Evolutionary conservation across 2,329 filamentous ascomycete species (phyloP), one percentile per base, ranked within the genome.

Genomic region (Macrophomina phaseolina): DNA sequence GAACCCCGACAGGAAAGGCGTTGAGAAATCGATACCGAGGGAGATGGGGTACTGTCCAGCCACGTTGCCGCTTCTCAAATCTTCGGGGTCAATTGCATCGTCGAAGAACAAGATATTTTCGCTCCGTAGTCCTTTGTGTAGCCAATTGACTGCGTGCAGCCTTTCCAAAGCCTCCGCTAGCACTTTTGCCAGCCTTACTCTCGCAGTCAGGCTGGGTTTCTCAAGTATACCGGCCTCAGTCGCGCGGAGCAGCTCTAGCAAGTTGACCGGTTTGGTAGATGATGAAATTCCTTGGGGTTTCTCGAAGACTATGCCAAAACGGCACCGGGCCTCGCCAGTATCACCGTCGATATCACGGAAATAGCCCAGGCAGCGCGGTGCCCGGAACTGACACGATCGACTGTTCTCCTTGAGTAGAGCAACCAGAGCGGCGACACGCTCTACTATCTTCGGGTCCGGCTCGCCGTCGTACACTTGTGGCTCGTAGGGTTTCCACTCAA

Each of bases 111-210:
- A 72, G 36, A 87, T 79, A 70, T 85, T 87, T 65, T 84, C 77
- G 67, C 81, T 83, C 12, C 85, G 82, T 5, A 87, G 77, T n/a
- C 84, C 84, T 70, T 88, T 87, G 77, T 87, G 85, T 5, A 87
- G 78, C 85, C 85, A 87, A 68, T 85, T 82, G 1, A 86, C 84
- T 2, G 83, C 80, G 70, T 87, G 85, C 0, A 87, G 78, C 65
- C 86, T 85, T 55, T 87, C 75, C 3, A 88, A 73, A 18, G 82
- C 86, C 70, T 84, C 83, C 66, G 83, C 79, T 36, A 88, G 77
- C 32, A 82, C 81, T 55, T 81, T 80, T 52, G 86, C 85, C 18
- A 89, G 80, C 34, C 72, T 75, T 64, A 87, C 78, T 38, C 86
- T 81, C 30, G 83, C 80, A 0, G 84, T 86, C 3, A 88, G 79